These are phyloP conservation scores for Yamadazyma olivae DNA, from an alignment of 805 yeast genomes.

Conservation along the genomic window DNA sequence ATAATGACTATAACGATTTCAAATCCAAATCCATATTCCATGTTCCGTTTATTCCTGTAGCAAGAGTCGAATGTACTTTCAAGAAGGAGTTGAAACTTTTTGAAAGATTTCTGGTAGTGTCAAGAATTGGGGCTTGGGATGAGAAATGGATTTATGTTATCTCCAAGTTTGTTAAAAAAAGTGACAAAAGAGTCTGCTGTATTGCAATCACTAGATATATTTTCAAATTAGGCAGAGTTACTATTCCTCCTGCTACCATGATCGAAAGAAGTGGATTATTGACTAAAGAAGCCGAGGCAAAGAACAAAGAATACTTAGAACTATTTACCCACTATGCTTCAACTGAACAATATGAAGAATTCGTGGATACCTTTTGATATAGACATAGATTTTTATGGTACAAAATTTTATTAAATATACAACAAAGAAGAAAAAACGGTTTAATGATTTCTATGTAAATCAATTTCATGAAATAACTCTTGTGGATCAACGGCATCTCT, in stretches of 20 bases:
- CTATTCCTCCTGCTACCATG: slow-evolving; percentile 65
- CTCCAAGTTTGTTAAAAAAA: slow-evolving; percentile 50
- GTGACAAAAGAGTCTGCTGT: slow-evolving; percentile 33
- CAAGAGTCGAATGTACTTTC: slow-evolving; percentile 64
- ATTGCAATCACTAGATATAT: slow-evolving; percentile 76
- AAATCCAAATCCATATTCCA: slow-evolving; percentile 21
- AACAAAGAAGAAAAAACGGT: background rate
- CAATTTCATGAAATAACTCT: slow-evolving; percentile 43
- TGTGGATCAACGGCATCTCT: slow-evolving; percentile 42
- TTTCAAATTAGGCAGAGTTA: slow-evolving; percentile 71
- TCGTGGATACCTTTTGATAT: slow-evolving; percentile 5
- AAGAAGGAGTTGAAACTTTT: slow-evolving; percentile 72
- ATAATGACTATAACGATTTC: slow-evolving; percentile 34
- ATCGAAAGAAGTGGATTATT: slow-evolving; percentile 24
- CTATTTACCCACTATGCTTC: slow-evolving; percentile 8
- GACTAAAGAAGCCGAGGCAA: slow-evolving; percentile 12
- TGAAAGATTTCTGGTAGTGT: slow-evolving; percentile 50
- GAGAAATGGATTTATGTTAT: slow-evolving; percentile 78
- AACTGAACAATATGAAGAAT: slow-evolving; percentile 9
- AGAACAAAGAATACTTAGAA: slow-evolving; percentile 10
- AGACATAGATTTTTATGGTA: background rate
- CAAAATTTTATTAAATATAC: background rate
- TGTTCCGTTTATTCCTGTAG: slow-evolving; percentile 74
- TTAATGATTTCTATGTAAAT: slow-evolving; percentile 31
- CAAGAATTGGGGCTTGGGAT: slow-evolving; percentile 78